Percentiles rank a stretch among this genome's conserved stretches.
Evolutionary conservation across 345 rosid species (phyloP).

Genomic region (Salix viminalis): DNA sequence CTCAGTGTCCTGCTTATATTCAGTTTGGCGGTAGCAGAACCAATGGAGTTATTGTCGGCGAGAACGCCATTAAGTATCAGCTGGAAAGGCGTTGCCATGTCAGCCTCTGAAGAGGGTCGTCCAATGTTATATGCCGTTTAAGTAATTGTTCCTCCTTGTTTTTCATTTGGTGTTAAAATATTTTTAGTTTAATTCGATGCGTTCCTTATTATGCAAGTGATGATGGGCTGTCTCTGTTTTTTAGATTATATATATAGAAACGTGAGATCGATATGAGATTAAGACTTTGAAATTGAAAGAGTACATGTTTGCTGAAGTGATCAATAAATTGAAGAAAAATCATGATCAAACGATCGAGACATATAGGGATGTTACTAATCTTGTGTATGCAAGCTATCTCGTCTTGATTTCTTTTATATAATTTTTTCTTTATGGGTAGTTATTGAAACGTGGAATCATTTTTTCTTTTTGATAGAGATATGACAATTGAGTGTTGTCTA

Average conservation of each 20-base stretch:
- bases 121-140: conserved; percentile 1
- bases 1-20: conserved; percentile 53
- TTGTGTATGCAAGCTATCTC: not conserved
- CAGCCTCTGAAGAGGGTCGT: conserved; percentile 38
- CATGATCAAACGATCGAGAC: not conserved
- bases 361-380: not conserved
- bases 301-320: not conserved
- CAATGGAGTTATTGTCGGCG: conserved; percentile 49
- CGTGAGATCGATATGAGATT: not conserved
- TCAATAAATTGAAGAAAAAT: not conserved
- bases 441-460: not conserved
- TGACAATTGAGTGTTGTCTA: conserved; percentile 9
- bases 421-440: not conserved
- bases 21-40: conserved; percentile 42
- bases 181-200: not conserved
- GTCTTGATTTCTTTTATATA: not conserved
- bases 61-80: conserved; percentile 72
- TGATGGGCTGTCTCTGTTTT: conserved; percentile 3
- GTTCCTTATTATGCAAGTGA: not conserved
- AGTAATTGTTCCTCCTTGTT: not conserved
- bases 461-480: not conserved
- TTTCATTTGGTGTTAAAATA: not conserved
- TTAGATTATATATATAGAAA: not conserved
- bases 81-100: conserved; percentile 52
- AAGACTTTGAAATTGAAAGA: not conserved